Evolutionary conservation across 805 yeast species (phyloP).

Genomic region (Candida xiaguanensis): DNA sequence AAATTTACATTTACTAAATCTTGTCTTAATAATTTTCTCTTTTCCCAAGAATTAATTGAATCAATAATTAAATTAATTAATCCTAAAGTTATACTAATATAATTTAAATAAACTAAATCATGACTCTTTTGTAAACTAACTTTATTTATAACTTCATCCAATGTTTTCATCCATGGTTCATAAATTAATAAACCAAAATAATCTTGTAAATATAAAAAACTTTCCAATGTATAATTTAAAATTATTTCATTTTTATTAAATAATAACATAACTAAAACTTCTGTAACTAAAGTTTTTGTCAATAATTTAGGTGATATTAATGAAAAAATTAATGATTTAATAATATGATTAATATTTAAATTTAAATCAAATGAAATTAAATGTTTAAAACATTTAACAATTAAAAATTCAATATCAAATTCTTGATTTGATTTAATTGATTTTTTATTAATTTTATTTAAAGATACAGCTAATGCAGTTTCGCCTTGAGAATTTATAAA

Average conservation of each 20-base stretch:
- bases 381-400: slow-evolving; percentile 35
- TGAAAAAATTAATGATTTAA: slow-evolving; percentile 32
- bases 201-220: slow-evolving; percentile 27
- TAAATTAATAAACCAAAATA: slow-evolving; percentile 32
- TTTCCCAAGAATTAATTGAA: slow-evolving; percentile 23
- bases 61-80: slow-evolving; percentile 31
- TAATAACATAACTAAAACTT: slow-evolving; percentile 35
- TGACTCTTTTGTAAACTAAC: slow-evolving; percentile 14
- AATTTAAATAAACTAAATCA: slow-evolving; percentile 23
- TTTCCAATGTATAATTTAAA: slow-evolving; percentile 25
- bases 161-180: slow-evolving; percentile 40
- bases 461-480: slow-evolving; percentile 36
- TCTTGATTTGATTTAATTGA: slow-evolving; percentile 44
- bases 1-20: slow-evolving; percentile 36
- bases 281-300: slow-evolving; percentile 39
- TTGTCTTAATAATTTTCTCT: slow-evolving; percentile 28
- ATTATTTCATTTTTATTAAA: slow-evolving; percentile 20
- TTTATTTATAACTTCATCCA: slow-evolving; percentile 34
- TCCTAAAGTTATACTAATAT: slow-evolving; percentile 33
- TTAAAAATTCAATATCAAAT: slow-evolving; percentile 36
- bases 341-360: neutral
- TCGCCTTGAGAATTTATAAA: slow-evolving; percentile 43
- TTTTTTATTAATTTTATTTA: slow-evolving; percentile 36
- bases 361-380: slow-evolving; percentile 22
- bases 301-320: slow-evolving; percentile 38